Evolutionary conservation across 805 yeast species (phyloP).

Genomic region (Spathaspora passalidarum): DNA sequence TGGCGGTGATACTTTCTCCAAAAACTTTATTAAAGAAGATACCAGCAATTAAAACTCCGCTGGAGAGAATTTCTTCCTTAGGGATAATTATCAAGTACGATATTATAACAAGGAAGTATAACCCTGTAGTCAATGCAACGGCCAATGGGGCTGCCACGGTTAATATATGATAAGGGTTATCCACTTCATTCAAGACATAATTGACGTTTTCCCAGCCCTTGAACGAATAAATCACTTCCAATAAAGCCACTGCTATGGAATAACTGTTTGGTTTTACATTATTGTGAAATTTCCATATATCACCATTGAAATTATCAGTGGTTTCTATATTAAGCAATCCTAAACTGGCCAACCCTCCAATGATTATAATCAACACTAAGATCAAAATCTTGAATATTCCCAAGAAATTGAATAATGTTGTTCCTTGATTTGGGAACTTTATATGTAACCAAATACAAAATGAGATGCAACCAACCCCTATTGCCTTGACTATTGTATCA

Average conservation of each 20-base stretch:
- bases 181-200: conserved; percentile 57
- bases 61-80: conserved; percentile 42
- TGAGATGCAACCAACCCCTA: conserved; percentile 49
- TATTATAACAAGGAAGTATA: conserved; percentile 55
- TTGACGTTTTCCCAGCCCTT: conserved; percentile 74
- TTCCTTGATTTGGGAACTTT: conserved; percentile 47
- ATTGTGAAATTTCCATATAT: conserved; percentile 29
- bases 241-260: conserved; percentile 52
- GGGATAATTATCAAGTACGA: conserved; percentile 58
- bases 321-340: conserved; percentile 25
- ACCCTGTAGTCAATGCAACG: conserved; percentile 46
- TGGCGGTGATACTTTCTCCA: conserved; percentile 49
- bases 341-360: conserved; percentile 43
- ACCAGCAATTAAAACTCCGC: conserved; percentile 67
- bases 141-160: conserved; percentile 62
- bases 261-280: conserved; percentile 35
- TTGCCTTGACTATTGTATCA: conserved; percentile 37
- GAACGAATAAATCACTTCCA: conserved; percentile 61
- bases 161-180: conserved; percentile 53
- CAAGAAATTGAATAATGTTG: conserved; percentile 48
- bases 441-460: conserved; percentile 48
- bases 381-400: conserved; percentile 55
- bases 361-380: conserved; percentile 44
- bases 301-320: conserved; percentile 20
- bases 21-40: conserved; percentile 55